Base-by-base conservation (phyloP, 257 asterid species). In the Solanum gracilifrons region DNA sequence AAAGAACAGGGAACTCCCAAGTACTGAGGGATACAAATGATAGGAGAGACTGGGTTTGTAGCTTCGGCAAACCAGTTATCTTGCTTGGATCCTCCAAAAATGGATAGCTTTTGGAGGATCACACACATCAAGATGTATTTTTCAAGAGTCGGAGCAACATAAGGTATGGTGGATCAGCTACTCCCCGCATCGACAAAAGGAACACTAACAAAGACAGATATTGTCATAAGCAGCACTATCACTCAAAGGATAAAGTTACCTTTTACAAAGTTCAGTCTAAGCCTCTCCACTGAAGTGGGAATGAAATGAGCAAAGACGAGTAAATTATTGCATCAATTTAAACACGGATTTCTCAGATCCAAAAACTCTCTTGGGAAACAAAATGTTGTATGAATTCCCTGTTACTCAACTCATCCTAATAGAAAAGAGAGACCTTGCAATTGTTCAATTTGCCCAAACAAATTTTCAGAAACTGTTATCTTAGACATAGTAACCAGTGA, bases 401-500 rank as follows among this genome's bases (percentile, higher is more conserved):
- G 88, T 64, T 35, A 86, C 85, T 82, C 86, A 27, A 87, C 80
- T 89, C 89, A 82, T 85, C 86, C 58, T 39, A 82, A 77, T 23
- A 88, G 87, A 85, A 5, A 66, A 84, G 87, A 87, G 72, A 66
- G 48, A 79, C 87, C 88, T 85, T 80, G 73, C 27, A 83, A 37
- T 87, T 87, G 83, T 85, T 73, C 91, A 27, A 85, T 87, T 62
- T 74, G 83, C 74, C 85, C 83, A 36, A 71, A 82, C 72, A 88
- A 88, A 23, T 87, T 83, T 60, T 87, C 80, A 66, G 85, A 25
- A 58, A 76, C 33, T 27, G 88, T 84, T 88, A 77, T 74, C 89
- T 95, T 92, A 96, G 86, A 95, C 96, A 86, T 93, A 94, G 93
- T 96, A 96, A 86, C 99, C 98, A 29, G 99, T 95, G 90, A 96